These are phyloP conservation scores for Tetrapisispora nanseiensis DNA, from an alignment of 805 yeast genomes.

Conservation along the genomic window DNA sequence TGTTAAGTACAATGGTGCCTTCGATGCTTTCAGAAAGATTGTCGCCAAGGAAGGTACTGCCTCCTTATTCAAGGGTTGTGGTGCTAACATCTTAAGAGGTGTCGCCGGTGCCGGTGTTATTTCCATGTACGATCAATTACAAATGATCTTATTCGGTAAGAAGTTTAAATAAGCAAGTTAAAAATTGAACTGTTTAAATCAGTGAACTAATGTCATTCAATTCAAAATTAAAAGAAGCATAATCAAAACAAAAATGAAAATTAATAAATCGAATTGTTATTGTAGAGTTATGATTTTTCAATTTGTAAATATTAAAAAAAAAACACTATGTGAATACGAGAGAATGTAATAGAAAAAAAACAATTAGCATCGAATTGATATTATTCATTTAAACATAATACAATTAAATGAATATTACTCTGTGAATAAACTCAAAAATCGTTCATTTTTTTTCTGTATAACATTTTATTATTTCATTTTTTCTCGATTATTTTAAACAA, in stretches of 20 bases:
- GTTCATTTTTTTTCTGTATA: neutral
- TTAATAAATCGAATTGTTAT: neutral
- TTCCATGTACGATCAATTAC: conserved; percentile 95
- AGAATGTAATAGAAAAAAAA: no score
- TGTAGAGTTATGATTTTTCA: neutral
- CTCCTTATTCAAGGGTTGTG: conserved; percentile 97
- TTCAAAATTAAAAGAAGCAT: neutral
- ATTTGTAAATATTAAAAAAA: neutral
- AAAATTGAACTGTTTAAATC: neutral
- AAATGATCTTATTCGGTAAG: conserved; percentile 91
- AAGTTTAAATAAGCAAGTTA: conserved; percentile 53
- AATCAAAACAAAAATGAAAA: no score
- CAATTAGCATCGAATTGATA: neutral
- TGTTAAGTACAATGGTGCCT: conserved; percentile 90
- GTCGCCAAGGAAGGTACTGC: conserved; percentile 92
- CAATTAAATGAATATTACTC: neutral
- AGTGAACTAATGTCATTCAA: neutral
- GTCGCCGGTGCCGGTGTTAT: conserved; percentile 99
- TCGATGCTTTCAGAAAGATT: conserved; percentile 84
- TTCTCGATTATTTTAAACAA: neutral
- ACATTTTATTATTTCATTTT: neutral
- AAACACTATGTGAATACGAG: neutral
- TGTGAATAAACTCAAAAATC: neutral
- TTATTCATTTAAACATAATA: neutral
- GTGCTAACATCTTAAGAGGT: conserved; percentile 99